Conservation (phyloP, 108 stramenopile genomes). For the Tribonema minus region DNA sequence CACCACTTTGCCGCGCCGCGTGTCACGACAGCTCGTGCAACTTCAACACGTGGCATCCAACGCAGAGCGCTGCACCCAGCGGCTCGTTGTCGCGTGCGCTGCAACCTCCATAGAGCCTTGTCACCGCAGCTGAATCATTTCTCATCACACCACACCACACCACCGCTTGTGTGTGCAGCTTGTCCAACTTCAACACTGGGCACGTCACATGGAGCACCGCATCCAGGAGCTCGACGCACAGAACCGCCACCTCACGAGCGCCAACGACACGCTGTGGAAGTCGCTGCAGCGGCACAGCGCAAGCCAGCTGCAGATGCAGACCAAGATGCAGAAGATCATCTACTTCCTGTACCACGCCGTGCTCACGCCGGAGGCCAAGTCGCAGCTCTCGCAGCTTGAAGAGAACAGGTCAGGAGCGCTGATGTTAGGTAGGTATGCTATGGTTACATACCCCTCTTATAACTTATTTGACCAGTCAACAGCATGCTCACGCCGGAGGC, state of each 20-base stretch:
- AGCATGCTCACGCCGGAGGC: not conserved
- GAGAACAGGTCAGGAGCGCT: not conserved
- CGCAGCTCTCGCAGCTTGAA: not conserved
- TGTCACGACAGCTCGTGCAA: no score
- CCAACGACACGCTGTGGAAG: constrained; percentile 30
- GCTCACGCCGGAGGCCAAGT: not conserved
- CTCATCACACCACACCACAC: no score
- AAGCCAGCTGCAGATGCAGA: constrained; percentile 23
- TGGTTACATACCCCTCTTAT: no score
- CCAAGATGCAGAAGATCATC: constrained; percentile 45
- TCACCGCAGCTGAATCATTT: no score
- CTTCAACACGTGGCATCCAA: no score
- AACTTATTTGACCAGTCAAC: no score
- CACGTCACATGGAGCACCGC: not conserved
- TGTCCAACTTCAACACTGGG: not conserved
- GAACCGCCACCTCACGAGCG: constrained; percentile 1
- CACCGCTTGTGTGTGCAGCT: no score
- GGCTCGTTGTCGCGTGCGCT: no score
- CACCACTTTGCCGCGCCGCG: no score
- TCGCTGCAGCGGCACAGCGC: constrained; percentile 13
- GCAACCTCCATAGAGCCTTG: no score
- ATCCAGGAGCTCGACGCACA: not conserved
- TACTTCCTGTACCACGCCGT: constrained; percentile 17
- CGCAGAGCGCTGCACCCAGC: no score
- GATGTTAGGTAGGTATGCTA: no score